Conservation (phyloP, 768 basidiomycete species). For the Termitomyces bulborhizus region DNA sequence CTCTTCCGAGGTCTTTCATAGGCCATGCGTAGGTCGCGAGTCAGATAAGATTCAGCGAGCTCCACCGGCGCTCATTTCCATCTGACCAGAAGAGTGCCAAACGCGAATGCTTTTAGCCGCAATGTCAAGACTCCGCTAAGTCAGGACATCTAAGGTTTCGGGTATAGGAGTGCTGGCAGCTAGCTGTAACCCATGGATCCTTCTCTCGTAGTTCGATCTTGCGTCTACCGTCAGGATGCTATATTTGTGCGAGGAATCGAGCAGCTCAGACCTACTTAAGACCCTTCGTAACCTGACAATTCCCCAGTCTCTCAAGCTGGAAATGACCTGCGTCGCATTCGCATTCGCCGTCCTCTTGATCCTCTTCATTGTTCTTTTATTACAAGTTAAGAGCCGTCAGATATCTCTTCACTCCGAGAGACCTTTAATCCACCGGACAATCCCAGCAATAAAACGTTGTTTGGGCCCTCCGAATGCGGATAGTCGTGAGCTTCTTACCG, state of each 20-base stretch:
- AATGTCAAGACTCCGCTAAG: background rate
- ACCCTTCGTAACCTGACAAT: background rate
- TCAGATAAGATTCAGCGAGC: background rate
- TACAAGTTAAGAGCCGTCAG: background rate
- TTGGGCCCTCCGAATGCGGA: conserved; percentile 12
- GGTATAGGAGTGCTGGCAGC: background rate
- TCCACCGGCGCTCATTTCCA: background rate
- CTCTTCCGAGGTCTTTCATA: background rate
- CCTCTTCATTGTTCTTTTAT: background rate
- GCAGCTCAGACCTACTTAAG: background rate
- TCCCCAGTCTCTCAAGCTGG: background rate
- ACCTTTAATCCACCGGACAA: background rate
- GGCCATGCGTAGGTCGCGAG: background rate
- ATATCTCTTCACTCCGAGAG: background rate
- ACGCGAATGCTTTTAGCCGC: background rate
- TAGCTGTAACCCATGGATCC: background rate
- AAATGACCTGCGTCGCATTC: background rate
- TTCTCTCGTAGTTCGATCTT: background rate
- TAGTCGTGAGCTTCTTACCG: conserved; percentile 15
- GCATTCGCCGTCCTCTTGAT: background rate
- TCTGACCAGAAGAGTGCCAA: background rate
- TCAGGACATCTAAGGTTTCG: background rate
- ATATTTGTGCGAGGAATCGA: background rate
- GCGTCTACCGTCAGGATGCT: background rate
- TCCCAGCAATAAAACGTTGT: background rate